phyloP scores from a whole-genome alignment of 1,284 basidiomycete species.

The Ceratobasidium papillatum region DNA sequence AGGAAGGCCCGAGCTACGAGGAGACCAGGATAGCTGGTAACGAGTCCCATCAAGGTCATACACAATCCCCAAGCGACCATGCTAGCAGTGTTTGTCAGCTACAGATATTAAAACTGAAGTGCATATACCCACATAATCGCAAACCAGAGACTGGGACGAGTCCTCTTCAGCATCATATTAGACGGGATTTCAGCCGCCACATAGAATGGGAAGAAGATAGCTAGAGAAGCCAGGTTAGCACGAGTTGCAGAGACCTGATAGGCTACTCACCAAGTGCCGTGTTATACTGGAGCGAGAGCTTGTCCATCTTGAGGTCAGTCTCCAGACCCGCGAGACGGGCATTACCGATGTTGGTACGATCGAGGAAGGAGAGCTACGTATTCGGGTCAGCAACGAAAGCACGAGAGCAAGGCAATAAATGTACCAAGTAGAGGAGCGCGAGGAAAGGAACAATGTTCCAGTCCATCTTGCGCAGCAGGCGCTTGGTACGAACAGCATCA shows the following conservation, averaged over 20 bases:
- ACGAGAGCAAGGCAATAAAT: constrained; percentile 59
- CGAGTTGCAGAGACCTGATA: constrained; percentile 65
- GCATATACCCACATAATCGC: constrained; percentile 40
- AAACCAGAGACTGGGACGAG: constrained; percentile 66
- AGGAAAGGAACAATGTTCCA: constrained; percentile 48
- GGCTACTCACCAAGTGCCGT: constrained; percentile 53
- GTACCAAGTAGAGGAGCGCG: constrained; percentile 75
- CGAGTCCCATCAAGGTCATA: constrained; percentile 69
- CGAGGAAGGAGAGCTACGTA: constrained; percentile 52
- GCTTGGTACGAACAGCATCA: constrained; percentile 29
- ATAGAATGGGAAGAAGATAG: constrained; percentile 71
- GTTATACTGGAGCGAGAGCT: constrained; percentile 35
- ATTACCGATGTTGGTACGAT: constrained; percentile 84
- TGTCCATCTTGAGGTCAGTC: constrained; percentile 44
- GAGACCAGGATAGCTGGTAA: constrained; percentile 61
- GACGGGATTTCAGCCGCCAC: constrained; percentile 57
- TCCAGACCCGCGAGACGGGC: constrained; percentile 52
- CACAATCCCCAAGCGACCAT: constrained; percentile 72
- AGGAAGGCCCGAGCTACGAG: constrained; percentile 69
- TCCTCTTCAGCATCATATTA: constrained; percentile 63
- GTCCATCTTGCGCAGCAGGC: constrained; percentile 42
- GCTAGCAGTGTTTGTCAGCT: constrained; percentile 50
- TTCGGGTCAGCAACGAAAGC: not conserved
- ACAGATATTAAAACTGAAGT: not conserved
- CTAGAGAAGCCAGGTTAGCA: constrained; percentile 63